Conservation (phyloP, 192 early-diverging fungal species). For the Dispira simplex region DNA sequence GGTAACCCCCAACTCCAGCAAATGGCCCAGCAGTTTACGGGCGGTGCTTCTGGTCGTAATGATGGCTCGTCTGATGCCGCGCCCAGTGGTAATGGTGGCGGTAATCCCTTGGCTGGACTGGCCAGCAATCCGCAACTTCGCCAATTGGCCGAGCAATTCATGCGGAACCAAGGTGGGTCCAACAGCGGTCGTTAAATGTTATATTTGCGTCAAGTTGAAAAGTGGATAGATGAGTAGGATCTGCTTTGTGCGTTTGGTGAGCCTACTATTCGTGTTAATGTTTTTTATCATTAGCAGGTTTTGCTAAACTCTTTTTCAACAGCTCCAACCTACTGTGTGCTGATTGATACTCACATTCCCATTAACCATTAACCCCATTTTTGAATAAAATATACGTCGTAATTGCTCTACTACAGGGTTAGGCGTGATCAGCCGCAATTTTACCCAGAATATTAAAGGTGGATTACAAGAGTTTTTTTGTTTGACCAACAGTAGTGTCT, state of each 20-base stretch:
- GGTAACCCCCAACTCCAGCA: constrained; percentile 21
- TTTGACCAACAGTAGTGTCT: too few species aligned
- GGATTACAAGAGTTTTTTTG: too few species aligned
- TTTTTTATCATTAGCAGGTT: background rate
- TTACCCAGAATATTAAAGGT: too few species aligned
- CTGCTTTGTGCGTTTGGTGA: background rate
- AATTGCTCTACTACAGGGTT: too few species aligned
- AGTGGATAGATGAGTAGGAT: constrained; percentile 8
- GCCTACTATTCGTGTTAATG: background rate
- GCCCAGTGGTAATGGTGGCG: constrained; percentile 7
- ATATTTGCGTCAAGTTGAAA: background rate
- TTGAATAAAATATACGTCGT: too few species aligned
- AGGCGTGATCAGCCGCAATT: too few species aligned
- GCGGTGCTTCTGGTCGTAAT: background rate
- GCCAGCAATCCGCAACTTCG: constrained; percentile 18
- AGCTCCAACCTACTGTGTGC: too few species aligned
- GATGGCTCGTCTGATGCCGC: background rate
- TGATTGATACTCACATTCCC: too few species aligned
- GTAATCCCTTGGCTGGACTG: background rate
- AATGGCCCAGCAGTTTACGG: constrained; percentile 13
- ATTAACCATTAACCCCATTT: too few species aligned
- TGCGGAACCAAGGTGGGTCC: constrained; percentile 3
- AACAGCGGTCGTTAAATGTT: constrained; percentile 18
- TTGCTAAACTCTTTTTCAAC: too few species aligned
- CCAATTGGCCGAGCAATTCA: constrained; percentile 24